These are phyloP conservation scores for Kwoniella shivajii DNA, from an alignment of 1,284 basidiomycete genomes.

Conservation along the genomic window DNA sequence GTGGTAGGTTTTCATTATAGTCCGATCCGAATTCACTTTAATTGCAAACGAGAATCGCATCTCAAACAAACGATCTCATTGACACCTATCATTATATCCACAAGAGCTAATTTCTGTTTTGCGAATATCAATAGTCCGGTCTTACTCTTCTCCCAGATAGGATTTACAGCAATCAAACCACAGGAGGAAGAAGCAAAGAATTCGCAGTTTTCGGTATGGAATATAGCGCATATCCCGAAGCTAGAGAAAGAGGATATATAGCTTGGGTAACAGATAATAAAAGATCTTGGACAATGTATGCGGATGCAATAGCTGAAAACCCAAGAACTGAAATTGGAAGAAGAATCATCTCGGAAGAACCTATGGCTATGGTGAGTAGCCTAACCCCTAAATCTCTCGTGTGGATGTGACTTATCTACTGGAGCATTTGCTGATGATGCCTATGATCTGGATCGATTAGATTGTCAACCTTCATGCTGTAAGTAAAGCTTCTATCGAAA, in stretches of 20 bases:
- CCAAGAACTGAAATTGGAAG: slow-evolving; percentile 60
- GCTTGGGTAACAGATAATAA: slow-evolving; percentile 66
- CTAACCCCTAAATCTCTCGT: no score
- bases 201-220: slow-evolving; percentile 58
- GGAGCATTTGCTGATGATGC: no score
- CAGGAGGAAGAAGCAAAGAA: slow-evolving; percentile 2
- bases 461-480: slow-evolving; percentile 4
- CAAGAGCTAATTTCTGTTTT: no score
- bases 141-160: slow-evolving; percentile 60
- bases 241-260: slow-evolving; percentile 63
- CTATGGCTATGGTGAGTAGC: slow-evolving; percentile 61
- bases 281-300: slow-evolving; percentile 60
- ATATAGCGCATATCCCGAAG: slow-evolving; percentile 64
- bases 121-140: slow-evolving; percentile 57
- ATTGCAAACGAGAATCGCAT: no score
- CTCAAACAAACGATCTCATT: no score
- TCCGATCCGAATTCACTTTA: no score
- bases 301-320: slow-evolving; percentile 63
- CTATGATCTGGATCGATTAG: no score
- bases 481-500: background rate
- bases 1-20: slow-evolving; percentile 63
- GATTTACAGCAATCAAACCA: slow-evolving; percentile 30
- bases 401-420: no score
- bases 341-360: slow-evolving; percentile 75
- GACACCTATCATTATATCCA: no score